Evolutionary conservation across 2,329 filamentous ascomycete genomes (phyloP).

Genomic region (Alternaria viburni): DNA sequence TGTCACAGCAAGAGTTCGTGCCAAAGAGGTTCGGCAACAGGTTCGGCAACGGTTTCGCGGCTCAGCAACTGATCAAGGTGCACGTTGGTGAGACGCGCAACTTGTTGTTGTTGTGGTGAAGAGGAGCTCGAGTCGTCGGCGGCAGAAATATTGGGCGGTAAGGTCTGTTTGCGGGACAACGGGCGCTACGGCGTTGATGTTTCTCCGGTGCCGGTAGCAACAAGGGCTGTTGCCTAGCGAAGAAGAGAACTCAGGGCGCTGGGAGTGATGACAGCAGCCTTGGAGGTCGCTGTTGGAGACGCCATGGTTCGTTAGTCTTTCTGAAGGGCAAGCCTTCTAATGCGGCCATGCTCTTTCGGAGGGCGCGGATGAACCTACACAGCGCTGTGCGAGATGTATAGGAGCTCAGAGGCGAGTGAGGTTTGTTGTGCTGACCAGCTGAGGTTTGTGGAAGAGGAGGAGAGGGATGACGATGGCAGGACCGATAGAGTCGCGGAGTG

Average conservation of each 20-base stretch:
- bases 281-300: constrained; percentile 28
- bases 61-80: background rate
- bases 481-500: constrained; percentile 14
- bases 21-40: background rate
- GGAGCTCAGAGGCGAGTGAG: constrained; percentile 3
- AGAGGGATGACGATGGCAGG: constrained; percentile 15
- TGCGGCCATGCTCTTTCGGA: constrained; percentile 32
- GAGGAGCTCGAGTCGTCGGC: constrained; percentile 11
- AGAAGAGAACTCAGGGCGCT: constrained; percentile 7
- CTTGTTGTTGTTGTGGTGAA: constrained; percentile 9
- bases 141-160: constrained; percentile 35
- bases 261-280: constrained; percentile 17
- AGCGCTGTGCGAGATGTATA: constrained; percentile 33
- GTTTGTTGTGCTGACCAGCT: constrained; percentile 10
- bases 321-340: constrained; percentile 38
- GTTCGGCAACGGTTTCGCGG: background rate
- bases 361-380: constrained; percentile 40
- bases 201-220: constrained; percentile 13
- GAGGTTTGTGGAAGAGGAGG: constrained; percentile 7
- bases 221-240: background rate
- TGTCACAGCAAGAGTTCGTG: background rate
- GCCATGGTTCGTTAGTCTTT: constrained; percentile 37
- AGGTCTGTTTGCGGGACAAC: constrained; percentile 13
- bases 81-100: constrained; percentile 7
- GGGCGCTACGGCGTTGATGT: constrained; percentile 14